These are phyloP conservation scores for Zygotorulaspora chibaensis DNA, from an alignment of 805 yeast genomes.

Conservation along the genomic window DNA sequence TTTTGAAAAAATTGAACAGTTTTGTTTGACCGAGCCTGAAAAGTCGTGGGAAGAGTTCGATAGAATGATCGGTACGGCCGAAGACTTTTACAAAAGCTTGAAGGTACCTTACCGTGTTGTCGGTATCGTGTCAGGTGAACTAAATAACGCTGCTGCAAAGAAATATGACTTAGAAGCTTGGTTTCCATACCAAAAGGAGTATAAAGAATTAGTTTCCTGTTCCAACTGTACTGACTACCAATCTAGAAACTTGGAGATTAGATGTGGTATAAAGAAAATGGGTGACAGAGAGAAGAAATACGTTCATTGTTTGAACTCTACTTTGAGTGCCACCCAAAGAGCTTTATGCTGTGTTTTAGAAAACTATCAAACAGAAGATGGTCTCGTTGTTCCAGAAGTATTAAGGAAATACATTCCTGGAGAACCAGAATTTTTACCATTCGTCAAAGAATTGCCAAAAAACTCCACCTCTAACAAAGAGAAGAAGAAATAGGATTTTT, in stretches of 20 bases:
- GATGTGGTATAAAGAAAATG: conserved; percentile 96
- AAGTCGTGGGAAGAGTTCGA: conserved; percentile 98
- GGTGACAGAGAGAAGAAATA: conserved; percentile 95
- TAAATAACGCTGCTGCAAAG: conserved; percentile 98
- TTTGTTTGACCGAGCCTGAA: conserved; percentile 93
- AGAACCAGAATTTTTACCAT: conserved; percentile 95
- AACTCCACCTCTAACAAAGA: conserved; percentile 79
- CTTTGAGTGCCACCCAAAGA: conserved; percentile 96
- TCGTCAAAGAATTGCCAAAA: conserved; percentile 85
- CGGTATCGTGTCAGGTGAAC: conserved; percentile 96
- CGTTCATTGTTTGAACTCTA: conserved; percentile 97
- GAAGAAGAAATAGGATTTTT: conserved; percentile 32
- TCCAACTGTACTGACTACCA: conserved; percentile 99
- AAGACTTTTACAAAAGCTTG: conserved; percentile 87
- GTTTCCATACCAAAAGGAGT: conserved; percentile 99
- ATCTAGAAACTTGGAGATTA: conserved; percentile 95
- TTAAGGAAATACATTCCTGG: conserved; percentile 96
- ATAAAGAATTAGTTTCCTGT: conserved; percentile 96
- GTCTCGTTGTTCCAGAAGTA: conserved; percentile 89
- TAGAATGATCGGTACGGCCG: conserved; percentile 85
- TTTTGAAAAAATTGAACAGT: conserved; percentile 97
- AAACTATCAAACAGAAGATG: conserved; percentile 97
- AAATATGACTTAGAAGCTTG: conserved; percentile 98
- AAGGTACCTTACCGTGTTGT: conserved; percentile 96
- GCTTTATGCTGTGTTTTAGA: conserved; percentile 96